Evolutionary conservation across 2,329 filamentous ascomycete species (phyloP).

Genomic region (Alternaria triticimaculans): DNA sequence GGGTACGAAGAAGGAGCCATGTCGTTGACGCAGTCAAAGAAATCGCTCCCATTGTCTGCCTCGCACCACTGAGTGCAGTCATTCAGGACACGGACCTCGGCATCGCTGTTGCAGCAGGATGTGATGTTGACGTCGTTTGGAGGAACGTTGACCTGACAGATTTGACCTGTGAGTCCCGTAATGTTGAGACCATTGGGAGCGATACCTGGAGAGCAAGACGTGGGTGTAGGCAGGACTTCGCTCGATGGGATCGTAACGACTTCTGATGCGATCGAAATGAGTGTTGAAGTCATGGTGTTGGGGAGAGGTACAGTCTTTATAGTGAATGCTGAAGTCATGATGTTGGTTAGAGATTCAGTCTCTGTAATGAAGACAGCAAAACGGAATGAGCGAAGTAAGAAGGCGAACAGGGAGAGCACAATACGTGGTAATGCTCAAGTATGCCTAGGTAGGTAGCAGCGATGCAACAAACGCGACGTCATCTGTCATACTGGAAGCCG

Average conservation of each 20-base stretch:
- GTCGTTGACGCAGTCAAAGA: not conserved
- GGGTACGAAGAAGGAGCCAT: not conserved
- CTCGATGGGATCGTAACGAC: not conserved
- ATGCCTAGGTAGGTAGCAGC: not conserved
- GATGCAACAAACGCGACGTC: not conserved
- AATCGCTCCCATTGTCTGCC: not conserved
- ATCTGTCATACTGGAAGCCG: not conserved
- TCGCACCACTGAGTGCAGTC: not conserved
- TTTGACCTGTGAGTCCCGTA: not conserved
- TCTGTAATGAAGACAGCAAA: accelerated
- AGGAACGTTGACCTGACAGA: not conserved
- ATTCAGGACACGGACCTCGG: not conserved
- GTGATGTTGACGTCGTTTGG: not conserved
- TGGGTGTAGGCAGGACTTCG: not conserved
- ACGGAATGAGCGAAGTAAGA: not conserved
- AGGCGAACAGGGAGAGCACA: not conserved
- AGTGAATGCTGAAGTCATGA: not conserved
- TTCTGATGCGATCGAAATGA: accelerated
- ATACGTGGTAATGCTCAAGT: not conserved
- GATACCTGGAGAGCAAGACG: not conserved
- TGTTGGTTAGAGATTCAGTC: not conserved
- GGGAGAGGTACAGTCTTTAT: not conserved
- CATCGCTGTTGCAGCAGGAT: not conserved
- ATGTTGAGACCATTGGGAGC: not conserved
- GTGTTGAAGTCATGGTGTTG: not conserved